Conservation (phyloP, 371 early-diverging fungal genomes). For the Mucor racemosus region DNA sequence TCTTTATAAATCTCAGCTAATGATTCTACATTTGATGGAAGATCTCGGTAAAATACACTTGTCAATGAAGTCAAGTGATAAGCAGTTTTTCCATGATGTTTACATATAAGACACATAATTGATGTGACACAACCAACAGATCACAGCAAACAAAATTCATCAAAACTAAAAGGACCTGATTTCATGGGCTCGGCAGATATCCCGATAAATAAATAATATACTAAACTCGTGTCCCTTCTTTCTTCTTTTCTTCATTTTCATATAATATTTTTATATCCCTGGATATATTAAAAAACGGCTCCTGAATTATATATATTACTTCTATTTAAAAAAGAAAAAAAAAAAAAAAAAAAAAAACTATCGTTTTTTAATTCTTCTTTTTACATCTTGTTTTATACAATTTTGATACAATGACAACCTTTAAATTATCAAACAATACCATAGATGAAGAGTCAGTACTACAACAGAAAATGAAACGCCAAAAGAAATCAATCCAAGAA, state of each 20-base stretch:
- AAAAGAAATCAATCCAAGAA: slow-evolving; percentile 14
- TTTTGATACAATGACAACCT: slow-evolving; percentile 17
- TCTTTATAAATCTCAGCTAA: too few species aligned
- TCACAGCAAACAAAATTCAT: not conserved
- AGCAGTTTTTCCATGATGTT: not conserved
- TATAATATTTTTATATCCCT: slow-evolving; percentile 14
- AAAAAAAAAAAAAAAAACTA: too few species aligned
- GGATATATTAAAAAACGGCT: slow-evolving; percentile 13
- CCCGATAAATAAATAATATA: not conserved
- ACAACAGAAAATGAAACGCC: slow-evolving; percentile 15
- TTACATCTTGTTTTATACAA: not conserved
- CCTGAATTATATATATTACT: slow-evolving; percentile 11
- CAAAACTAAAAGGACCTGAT: not conserved
- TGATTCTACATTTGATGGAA: too few species aligned
- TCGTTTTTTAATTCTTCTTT: not conserved
- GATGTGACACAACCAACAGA: not conserved
- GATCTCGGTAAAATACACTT: not conserved
- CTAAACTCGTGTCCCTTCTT: not conserved
- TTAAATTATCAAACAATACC: slow-evolving; percentile 9
- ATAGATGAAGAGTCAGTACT: not conserved
- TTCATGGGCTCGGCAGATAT: slow-evolving; percentile 5
- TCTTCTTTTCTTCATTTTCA: slow-evolving; percentile 1
- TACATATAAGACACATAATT: not conserved
- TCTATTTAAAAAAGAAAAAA: not conserved
- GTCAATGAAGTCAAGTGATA: not conserved